A percentile compares a stretch with the other conserved stretches of the same genome.
phyloP scores from a whole-genome alignment of 2,329 filamentous ascomycete genomes.

The Arthrobotrys musiformis region DNA sequence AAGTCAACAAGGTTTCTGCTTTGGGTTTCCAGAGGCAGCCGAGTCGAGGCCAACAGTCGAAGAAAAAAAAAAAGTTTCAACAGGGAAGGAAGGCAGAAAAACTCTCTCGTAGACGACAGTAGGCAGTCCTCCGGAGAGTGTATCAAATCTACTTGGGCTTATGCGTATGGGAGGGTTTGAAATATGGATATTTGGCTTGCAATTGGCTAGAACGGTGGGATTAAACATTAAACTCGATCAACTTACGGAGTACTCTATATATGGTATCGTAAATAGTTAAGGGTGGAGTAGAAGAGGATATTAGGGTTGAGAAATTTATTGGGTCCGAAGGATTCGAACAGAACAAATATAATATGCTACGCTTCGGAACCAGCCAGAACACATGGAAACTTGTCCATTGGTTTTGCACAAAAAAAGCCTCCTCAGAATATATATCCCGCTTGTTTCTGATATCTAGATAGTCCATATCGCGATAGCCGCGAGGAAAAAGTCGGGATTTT shows the following conservation, averaged over 20 bases:
- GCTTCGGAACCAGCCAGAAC: too few relatives aligned
- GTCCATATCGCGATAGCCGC: background rate
- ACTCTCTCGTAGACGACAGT: background rate
- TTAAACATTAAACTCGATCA: background rate
- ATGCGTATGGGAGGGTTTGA: too few relatives aligned
- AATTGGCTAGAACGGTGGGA: too few relatives aligned
- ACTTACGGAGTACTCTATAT: background rate
- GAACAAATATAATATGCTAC: too few relatives aligned
- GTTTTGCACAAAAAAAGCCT: background rate
- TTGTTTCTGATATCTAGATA: background rate
- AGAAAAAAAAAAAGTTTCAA: background rate
- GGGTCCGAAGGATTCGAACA: background rate
- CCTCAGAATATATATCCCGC: background rate
- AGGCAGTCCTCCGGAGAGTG: too few relatives aligned
- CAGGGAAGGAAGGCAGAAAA: background rate
- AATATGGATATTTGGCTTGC: too few relatives aligned
- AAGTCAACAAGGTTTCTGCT: conserved; percentile 1
- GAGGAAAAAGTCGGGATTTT: background rate
- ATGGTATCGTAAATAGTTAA: too few relatives aligned
- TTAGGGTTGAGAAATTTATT: background rate
- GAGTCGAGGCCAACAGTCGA: background rate
- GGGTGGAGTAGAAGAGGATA: background rate
- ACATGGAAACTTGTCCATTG: too few relatives aligned
- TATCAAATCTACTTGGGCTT: too few relatives aligned
- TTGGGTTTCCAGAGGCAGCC: background rate